A percentile compares a stretch with the other conserved stretches of the same genome.
These are phyloP conservation scores for Botrytis deweyae DNA, from an alignment of 2,329 filamentous ascomycete genomes.

Conservation along the genomic window DNA sequence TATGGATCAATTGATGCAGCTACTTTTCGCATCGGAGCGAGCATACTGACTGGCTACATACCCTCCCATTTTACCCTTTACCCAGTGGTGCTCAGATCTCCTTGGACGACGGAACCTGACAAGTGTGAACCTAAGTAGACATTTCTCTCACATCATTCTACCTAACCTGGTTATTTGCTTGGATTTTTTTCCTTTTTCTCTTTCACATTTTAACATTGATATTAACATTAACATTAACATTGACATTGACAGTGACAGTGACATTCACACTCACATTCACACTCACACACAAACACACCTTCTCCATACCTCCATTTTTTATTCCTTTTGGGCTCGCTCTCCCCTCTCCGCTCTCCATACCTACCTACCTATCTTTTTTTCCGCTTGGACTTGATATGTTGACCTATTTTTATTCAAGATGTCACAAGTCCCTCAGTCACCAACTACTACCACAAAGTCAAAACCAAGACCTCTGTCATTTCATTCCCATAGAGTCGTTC, in stretches of 20 bases:
- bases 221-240: not conserved
- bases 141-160: not conserved
- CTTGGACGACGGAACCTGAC: constrained; percentile 4
- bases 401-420: constrained; percentile 22
- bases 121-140: not conserved
- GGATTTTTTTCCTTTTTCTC: not conserved
- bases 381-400: constrained; percentile 19
- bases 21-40: not conserved
- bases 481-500: constrained; percentile 23
- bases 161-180: not conserved
- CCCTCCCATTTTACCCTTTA: not conserved
- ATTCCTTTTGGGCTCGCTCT: not conserved
- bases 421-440: constrained; percentile 20
- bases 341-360: not conserved
- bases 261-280: not conserved
- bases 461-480: constrained; percentile 21
- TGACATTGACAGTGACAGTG: not conserved
- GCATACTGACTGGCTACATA: not conserved
- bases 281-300: too few relatives aligned
- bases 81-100: not conserved
- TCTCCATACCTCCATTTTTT: not conserved
- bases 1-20: not conserved
- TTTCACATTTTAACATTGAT: not conserved
- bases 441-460: not conserved
- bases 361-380: not conserved